phyloP scores from a whole-genome alignment of 768 basidiomycete genomes.

The Pleurotus pulmonarius region DNA sequence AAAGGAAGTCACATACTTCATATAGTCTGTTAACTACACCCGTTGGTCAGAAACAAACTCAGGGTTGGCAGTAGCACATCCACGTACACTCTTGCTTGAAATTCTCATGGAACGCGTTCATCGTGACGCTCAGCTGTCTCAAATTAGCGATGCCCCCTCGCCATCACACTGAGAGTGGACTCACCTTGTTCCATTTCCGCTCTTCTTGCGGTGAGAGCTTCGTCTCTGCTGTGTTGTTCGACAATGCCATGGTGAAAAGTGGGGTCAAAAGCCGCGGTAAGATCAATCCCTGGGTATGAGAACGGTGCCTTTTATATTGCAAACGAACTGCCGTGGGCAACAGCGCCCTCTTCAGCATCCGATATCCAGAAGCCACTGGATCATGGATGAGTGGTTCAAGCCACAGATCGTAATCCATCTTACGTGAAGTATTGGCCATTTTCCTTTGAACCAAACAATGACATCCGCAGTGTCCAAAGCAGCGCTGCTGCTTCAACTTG shows the following conservation, averaged over 20 bases:
- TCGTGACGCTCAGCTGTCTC: constrained; percentile 24
- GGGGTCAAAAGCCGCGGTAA: background rate
- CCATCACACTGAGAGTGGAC: background rate
- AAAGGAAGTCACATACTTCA: constrained; percentile 24
- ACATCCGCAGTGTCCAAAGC: too few species aligned
- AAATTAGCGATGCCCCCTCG: too few species aligned
- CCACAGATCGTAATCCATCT: too few species aligned
- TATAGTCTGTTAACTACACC: constrained; percentile 39
- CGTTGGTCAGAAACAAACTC: background rate
- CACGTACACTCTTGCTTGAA: constrained; percentile 49
- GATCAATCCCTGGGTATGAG: too few species aligned
- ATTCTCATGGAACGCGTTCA: constrained; percentile 33
- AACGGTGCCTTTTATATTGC: too few species aligned
- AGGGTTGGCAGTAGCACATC: background rate
- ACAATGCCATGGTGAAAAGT: background rate
- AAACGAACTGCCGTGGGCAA: background rate
- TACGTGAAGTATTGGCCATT: too few species aligned
- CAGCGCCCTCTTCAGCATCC: too few species aligned
- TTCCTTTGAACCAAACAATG: too few species aligned
- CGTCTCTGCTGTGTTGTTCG: constrained; percentile 1
- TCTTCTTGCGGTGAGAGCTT: constrained; percentile 12
- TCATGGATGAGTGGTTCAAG: too few species aligned
- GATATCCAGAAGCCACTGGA: too few species aligned
- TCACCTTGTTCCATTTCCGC: constrained; percentile 16
- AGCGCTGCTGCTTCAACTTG: background rate